Evolutionary conservation across 306 rosid species (phyloP).

Genomic region (Parietaria judaica): DNA sequence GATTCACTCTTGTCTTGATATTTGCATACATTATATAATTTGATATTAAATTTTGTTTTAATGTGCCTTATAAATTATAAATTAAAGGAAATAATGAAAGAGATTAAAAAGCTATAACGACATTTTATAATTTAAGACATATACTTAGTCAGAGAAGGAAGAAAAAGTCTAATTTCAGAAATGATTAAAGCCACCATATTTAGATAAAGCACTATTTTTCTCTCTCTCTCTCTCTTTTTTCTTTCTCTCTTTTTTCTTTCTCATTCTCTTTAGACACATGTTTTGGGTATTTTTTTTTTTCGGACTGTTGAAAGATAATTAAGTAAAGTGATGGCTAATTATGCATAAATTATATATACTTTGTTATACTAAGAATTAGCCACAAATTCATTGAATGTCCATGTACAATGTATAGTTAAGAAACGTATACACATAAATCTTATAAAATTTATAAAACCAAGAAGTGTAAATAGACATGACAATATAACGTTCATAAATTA

Average conservation of each 20-base stretch:
- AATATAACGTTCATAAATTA: no score
- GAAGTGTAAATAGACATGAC: no score
- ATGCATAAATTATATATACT: neutral
- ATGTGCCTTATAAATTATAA: no score
- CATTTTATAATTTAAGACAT: constrained; percentile 15
- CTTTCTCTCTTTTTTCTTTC: constrained; percentile 20
- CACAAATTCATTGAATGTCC: neutral
- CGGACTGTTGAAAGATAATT: constrained; percentile 21
- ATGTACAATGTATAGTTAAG: no score
- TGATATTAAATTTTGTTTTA: no score
- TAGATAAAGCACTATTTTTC: constrained; percentile 16
- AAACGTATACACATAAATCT: no score
- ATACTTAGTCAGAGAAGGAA: constrained; percentile 23
- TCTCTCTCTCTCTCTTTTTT: constrained; percentile 19
- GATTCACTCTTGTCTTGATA: no score
- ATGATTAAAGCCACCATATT: constrained; percentile 49
- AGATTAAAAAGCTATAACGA: neutral
- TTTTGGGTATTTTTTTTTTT: constrained; percentile 41
- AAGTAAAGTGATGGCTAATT: neutral
- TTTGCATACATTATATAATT: no score
- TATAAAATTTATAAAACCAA: no score
- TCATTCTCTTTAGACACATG: neutral
- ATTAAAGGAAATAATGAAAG: no score
- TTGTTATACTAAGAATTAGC: neutral
- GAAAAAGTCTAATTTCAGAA: constrained; percentile 33